Base-by-base conservation (phyloP, 192 early-diverging fungal species). In the Dissophora ornata region DNA sequence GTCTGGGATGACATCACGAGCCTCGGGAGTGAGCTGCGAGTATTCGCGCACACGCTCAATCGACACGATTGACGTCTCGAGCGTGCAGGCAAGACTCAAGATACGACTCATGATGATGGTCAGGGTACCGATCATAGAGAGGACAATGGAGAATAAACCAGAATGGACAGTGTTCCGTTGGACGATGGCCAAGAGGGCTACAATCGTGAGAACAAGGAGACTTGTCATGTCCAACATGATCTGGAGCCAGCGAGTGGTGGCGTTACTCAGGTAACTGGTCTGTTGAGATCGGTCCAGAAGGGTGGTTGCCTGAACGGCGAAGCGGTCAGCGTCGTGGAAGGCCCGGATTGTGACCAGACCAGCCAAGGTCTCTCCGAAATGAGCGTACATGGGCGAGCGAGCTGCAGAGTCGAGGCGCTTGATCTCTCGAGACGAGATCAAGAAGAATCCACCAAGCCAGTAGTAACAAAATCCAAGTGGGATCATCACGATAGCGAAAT, bases 21-120 rank as follows among this genome's bases (percentile, higher is more conserved):
- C 94, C 69, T 96, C 95, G 22, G 86, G 77, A 1, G 84, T 81
- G 34, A 95, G 79, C 12, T 94, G 87, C 62, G 84, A 81, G 62
- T 95, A 95, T 68, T 97, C 94, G 34, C 89, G 86, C 52, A 91
- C 84, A 33, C 94, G 88, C 71, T 93, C 92, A 10, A 92, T 88
- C 15, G 90, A 87, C 10, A 87, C 86, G 67, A 90, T 83, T 25
- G 81, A 81, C 32, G 80, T 85, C 55, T 94, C 93, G 45, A 95
- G 87, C 64, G 91, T 88, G 52, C 91, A 92, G 32, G 84, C 87
- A 45, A 88, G 87, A 4, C 92, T 84, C 11, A 96, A 85, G 70
- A 91, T 83, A 91, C 90, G 92, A 64, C 89, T 90, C 46, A 96
- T 74, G 41, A 88, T 85, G 52, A 91, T 85, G 12, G 94, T 93